These are phyloP conservation scores for Reticulascus tulasneorum DNA, from an alignment of 2,329 filamentous ascomycete genomes.

Conservation along the genomic window DNA sequence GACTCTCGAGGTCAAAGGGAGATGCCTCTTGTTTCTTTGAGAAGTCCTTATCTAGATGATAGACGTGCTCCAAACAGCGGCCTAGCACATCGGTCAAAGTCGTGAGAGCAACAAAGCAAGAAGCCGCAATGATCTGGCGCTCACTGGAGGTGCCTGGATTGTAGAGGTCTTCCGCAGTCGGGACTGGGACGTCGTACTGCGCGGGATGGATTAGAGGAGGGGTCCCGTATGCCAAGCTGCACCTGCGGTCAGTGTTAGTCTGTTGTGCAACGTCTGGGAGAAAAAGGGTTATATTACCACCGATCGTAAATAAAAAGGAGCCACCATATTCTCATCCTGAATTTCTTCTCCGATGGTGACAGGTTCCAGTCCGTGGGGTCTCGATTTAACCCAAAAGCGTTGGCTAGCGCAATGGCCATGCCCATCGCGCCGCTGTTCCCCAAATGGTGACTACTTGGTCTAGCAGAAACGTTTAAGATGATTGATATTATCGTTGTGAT, in stretches of 20 bases:
- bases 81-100: constrained; percentile 39
- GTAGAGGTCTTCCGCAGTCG: constrained; percentile 29
- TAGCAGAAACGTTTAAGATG: constrained; percentile 55
- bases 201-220: constrained; percentile 41
- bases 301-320: constrained; percentile 49
- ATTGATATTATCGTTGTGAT: constrained; percentile 55
- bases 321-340: constrained; percentile 55
- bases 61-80: constrained; percentile 28
- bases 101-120: constrained; percentile 41
- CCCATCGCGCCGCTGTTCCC: constrained; percentile 51
- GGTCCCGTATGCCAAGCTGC: constrained; percentile 49
- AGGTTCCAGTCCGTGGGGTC: constrained; percentile 50
- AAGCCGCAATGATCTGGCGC: constrained; percentile 21
- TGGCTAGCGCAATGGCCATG: constrained; percentile 46
- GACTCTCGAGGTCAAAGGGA: constrained; percentile 30
- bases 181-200: constrained; percentile 46
- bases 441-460: constrained; percentile 57
- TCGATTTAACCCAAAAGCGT: constrained; percentile 52
- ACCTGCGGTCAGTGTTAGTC: constrained; percentile 27
- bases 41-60: constrained; percentile 27
- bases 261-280: neutral
- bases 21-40: no score
- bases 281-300: constrained; percentile 33
- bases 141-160: constrained; percentile 3
- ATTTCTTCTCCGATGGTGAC: constrained; percentile 42